Base-by-base conservation (phyloP, 2,329 filamentous ascomycete genomes). In the Penicillium sp. region DNA sequence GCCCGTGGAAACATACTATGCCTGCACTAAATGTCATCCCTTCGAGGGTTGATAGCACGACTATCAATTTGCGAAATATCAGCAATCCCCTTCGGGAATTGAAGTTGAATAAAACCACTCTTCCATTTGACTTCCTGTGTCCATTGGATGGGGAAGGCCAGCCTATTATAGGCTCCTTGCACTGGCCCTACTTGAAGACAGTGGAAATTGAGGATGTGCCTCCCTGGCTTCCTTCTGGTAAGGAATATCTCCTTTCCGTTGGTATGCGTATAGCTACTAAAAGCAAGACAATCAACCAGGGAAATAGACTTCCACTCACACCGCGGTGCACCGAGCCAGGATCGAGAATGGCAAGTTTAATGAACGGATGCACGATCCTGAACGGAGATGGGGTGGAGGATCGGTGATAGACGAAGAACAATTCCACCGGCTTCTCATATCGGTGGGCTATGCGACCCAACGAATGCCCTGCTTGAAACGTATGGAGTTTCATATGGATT, bases 221-320 rank as follows among this genome's bases (percentile, higher is more conserved):
- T 17, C 50, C 55, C 13, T 53, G 42, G 33, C 55, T 54, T 49
- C 43, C 50, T 21, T 57, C 50, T 38, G 55, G 55, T 57, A 52
- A 47, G 50, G 25, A 27, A 43, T 48, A 51, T 19, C 7, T 10
- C 5, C 19, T n/a, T 27, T 7, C 23, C 7, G 4, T 23, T 10
- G 13, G 21, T 23, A 41, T 41, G 2, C 31, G 12, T 25, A 29
- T 31, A 13, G 19, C 13, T 21, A 54, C 29, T 53, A 25, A 54
- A 43, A 54, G 3, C 25, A 48, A 29, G 17, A 2, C 23, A 48
- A 53, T 19, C 9, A 12, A 29, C 23, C 17, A 49, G 50, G 55
- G 13, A 3, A 57, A 40, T 43, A 25, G 43, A 15, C 33, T 25
- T 45, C 27, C 37, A 43, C 42, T 48, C 25, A 45, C 23, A 54